Percentiles rank a stretch among this genome's conserved stretches.
Evolutionary conservation across 2,329 filamentous ascomycete genomes (phyloP).

Genomic region (Monosporascus sp.): DNA sequence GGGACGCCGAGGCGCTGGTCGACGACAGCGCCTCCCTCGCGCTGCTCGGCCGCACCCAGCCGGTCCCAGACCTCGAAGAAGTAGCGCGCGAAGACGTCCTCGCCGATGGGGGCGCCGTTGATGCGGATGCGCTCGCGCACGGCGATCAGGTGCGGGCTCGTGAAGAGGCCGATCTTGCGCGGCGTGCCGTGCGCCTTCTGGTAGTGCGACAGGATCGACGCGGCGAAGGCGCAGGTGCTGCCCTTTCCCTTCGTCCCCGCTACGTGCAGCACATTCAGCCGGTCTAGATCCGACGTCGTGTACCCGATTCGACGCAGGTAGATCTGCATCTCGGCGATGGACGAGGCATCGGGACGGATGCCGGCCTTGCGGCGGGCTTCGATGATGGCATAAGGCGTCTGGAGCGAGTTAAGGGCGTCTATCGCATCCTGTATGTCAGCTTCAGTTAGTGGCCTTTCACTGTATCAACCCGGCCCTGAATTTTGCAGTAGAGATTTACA

Average conservation of each 20-base stretch:
- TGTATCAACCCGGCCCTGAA: too few relatives aligned
- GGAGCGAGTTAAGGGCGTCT: slow-evolving; percentile 78
- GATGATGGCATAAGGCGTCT: slow-evolving; percentile 78
- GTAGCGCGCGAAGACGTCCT: slow-evolving; percentile 55
- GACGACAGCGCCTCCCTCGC: slow-evolving; percentile 15
- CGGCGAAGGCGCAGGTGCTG: slow-evolving; percentile 63
- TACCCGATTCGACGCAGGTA: slow-evolving; percentile 78
- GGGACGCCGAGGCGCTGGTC: slow-evolving; percentile 25
- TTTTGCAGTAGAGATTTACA: slow-evolving; percentile 4
- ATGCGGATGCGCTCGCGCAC: slow-evolving; percentile 64
- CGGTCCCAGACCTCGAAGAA: slow-evolving; percentile 65
- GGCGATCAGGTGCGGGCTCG: slow-evolving; percentile 62
- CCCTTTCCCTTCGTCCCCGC: slow-evolving; percentile 76
- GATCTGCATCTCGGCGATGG: slow-evolving; percentile 72
- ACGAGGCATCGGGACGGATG: slow-evolving; percentile 59
- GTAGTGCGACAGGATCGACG: slow-evolving; percentile 55
- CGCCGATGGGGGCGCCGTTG: slow-evolving; percentile 51
- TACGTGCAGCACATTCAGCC: slow-evolving; percentile 64
- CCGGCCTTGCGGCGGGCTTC: slow-evolving; percentile 74
- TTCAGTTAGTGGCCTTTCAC: too few relatives aligned
- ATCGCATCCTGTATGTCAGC: slow-evolving; percentile 65
- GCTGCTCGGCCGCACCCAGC: slow-evolving; percentile 33
- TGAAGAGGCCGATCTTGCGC: slow-evolving; percentile 57
- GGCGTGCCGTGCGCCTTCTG: slow-evolving; percentile 29
- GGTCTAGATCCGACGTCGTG: slow-evolving; percentile 49